Conservation (phyloP, 352 stramenopile species). For the Phytophthora hybrid region DNA sequence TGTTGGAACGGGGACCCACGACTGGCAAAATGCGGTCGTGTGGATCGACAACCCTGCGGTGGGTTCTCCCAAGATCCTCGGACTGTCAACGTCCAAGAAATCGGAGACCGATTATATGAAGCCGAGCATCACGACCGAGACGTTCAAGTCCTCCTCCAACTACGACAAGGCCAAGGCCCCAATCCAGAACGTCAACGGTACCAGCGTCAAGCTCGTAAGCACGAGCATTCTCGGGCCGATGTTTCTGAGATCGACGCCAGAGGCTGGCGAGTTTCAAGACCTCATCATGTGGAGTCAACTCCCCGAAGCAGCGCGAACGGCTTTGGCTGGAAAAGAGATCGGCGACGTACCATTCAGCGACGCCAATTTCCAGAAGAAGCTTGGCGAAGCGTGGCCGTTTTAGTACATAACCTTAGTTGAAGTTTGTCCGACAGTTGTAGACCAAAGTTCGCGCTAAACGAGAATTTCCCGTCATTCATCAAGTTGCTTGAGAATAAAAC, state of each 20-base stretch:
- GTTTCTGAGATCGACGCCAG: not conserved
- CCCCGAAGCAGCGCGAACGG: not conserved
- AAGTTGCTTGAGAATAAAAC: not conserved
- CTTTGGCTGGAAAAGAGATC: not conserved
- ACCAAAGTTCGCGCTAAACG: not conserved
- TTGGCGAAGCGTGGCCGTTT: not conserved
- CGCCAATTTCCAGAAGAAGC: not conserved
- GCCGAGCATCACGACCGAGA: not conserved
- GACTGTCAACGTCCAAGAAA: not conserved
- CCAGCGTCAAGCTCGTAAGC: not conserved
- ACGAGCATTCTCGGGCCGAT: not conserved
- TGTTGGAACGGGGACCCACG: not conserved
- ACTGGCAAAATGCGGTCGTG: not conserved
- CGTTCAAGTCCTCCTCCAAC: not conserved
- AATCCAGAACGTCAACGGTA: not conserved
- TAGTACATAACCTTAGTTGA: too few species aligned
- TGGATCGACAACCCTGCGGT: constrained; percentile 1
- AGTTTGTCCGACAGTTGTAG: not conserved
- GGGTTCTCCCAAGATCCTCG: not conserved
- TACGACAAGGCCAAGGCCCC: not conserved
- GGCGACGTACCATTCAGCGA: not conserved
- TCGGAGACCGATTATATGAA: not conserved
- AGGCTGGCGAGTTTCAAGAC: not conserved
- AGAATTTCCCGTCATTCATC: not conserved
- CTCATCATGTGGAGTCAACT: constrained; percentile 1